These are phyloP conservation scores for Carex pumila DNA, from an alignment of 176 grass and related monocot species.

Conservation along the genomic window DNA sequence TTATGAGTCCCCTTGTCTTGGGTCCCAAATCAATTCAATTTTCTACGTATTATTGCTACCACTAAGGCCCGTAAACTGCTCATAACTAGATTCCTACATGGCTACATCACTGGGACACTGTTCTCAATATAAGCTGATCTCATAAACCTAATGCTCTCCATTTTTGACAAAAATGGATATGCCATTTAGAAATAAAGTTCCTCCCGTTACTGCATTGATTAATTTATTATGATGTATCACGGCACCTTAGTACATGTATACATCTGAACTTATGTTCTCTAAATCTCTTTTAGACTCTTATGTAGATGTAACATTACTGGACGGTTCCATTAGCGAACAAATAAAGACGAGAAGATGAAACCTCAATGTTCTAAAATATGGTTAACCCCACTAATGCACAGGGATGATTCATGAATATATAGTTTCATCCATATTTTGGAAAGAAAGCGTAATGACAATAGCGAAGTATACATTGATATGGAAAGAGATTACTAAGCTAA, in stretches of 20 bases:
- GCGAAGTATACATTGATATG: not conserved
- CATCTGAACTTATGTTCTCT: too few species aligned
- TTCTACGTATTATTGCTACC: not conserved
- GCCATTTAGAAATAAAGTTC: not conserved
- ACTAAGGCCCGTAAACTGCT: not conserved
- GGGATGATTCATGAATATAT: not conserved
- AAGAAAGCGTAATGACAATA: not conserved
- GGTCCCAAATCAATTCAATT: not conserved
- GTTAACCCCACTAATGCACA: not conserved
- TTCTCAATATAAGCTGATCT: not conserved
- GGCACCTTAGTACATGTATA: too few species aligned
- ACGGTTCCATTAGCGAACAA: too few species aligned
- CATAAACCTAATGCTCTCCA: not conserved
- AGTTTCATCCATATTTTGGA: not conserved
- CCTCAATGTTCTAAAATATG: too few species aligned
- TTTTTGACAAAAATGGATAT: not conserved
- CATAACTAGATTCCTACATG: not conserved
- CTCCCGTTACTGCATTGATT: too few species aligned
- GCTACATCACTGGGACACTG: not conserved
- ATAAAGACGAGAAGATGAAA: too few species aligned
- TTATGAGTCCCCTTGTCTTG: slow-evolving; percentile 7
- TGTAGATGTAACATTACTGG: too few species aligned
- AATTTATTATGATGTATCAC: too few species aligned
- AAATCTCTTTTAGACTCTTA: too few species aligned
- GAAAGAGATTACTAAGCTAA: not conserved